A percentile compares a stretch with the other conserved stretches of the same genome.
Conservation (phyloP, 345 rosid genomes). For the Angophora floribunda region DNA sequence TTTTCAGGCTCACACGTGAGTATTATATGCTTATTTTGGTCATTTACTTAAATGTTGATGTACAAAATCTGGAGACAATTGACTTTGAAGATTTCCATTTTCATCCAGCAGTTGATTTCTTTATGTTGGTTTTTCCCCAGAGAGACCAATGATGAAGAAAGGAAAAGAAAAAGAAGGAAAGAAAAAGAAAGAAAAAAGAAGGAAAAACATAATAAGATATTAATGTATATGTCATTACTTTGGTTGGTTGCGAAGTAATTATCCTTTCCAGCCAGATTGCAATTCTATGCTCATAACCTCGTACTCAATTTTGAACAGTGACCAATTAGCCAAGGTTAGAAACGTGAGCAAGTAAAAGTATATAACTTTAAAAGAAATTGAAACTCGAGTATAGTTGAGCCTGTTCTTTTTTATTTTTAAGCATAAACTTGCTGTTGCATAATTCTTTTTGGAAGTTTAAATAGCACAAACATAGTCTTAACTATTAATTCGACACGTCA, state of each 20-base stretch:
- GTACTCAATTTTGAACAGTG: background rate
- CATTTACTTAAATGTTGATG: background rate
- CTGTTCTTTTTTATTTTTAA: background rate
- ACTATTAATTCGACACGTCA: background rate
- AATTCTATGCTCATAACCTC: background rate
- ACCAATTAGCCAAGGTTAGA: background rate
- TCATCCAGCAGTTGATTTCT: background rate
- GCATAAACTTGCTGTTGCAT: background rate
- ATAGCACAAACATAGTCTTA: background rate
- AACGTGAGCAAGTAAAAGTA: background rate
- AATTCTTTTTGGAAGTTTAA: background rate
- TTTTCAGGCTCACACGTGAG: background rate
- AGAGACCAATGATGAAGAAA: background rate
- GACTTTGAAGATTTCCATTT: background rate
- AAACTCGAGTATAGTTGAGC: background rate
- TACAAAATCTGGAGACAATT: background rate
- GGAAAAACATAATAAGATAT: background rate
- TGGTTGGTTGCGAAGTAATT: background rate
- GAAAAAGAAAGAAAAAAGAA: background rate
- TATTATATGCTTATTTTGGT: background rate
- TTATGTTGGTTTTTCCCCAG: background rate
- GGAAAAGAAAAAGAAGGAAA: background rate
- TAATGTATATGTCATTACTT: background rate
- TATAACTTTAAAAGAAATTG: background rate
- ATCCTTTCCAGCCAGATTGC: background rate